phyloP scores from a whole-genome alignment of 2,329 filamentous ascomycete genomes.

The Furcasterigmium furcatum region DNA sequence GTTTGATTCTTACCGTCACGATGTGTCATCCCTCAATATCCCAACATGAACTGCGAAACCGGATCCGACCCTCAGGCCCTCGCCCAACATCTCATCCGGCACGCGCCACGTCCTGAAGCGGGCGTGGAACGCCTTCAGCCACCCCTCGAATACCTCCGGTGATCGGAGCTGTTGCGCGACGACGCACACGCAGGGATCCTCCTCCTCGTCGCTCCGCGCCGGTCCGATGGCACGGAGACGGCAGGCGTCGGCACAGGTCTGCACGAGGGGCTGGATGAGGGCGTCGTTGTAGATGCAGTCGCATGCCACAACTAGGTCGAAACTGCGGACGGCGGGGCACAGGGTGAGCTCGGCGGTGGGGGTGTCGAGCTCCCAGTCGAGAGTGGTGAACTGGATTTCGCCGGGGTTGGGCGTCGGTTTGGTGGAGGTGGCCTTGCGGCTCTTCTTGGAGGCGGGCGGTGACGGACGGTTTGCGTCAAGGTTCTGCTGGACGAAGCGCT shows the following conservation, averaged over 20 bases:
- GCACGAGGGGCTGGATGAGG: conserved; percentile 77
- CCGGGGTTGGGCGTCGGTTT: conserved; percentile 6
- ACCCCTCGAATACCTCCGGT: conserved; percentile 79
- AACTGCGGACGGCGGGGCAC: conserved; percentile 34
- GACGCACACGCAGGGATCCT: conserved; percentile 64
- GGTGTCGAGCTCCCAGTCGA: conserved; percentile 81
- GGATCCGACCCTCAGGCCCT: conserved; percentile 56
- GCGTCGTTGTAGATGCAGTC: conserved; percentile 96
- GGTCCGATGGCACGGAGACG: conserved; percentile 49
- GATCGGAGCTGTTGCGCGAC: conserved; percentile 88
- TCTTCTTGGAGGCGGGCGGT: conserved; percentile 7
- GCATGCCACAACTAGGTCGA: conserved; percentile 77
- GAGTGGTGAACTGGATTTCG: conserved; percentile 52
- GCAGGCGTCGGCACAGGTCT: conserved; percentile 75
- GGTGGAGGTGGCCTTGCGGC: conserved; percentile 10
- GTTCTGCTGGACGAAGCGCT: conserved; percentile 74
- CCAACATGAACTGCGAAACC: conserved; percentile 85
- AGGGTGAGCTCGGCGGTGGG: conserved; percentile 41
- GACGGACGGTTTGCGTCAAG: conserved; percentile 55
- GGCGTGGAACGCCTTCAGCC: conserved; percentile 66
- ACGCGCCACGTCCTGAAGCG: conserved; percentile 76
- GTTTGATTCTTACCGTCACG: too few relatives aligned
- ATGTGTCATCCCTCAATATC: conserved; percentile 55
- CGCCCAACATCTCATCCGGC: conserved; percentile 58
- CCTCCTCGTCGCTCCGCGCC: conserved; percentile 8